Evolutionary conservation across 2,329 filamentous ascomycete species (phyloP).

Genomic region (Alternaria sp.): DNA sequence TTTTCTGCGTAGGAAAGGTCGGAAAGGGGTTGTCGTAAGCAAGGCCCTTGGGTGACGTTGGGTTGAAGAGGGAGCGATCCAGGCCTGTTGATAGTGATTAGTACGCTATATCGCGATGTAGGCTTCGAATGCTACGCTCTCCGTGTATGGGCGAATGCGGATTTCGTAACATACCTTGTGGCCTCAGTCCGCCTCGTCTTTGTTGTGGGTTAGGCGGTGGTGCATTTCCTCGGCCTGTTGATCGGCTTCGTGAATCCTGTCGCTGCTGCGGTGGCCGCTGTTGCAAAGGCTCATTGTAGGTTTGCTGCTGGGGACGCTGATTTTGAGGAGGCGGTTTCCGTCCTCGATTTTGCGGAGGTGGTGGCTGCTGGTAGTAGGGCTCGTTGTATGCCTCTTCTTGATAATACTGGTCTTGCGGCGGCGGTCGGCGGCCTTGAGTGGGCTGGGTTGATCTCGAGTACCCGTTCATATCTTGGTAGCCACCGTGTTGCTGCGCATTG

Average conservation of each 20-base stretch:
- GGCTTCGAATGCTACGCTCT: background rate
- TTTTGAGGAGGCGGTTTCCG: slow-evolving; percentile 29
- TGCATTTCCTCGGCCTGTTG: slow-evolving; percentile 36
- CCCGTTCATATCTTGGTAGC: slow-evolving; percentile 38
- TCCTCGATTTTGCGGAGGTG: slow-evolving; percentile 36
- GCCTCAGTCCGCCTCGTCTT: slow-evolving; percentile 37
- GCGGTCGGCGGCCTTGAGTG: slow-evolving; percentile 26
- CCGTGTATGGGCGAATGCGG: background rate
- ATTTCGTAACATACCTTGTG: slow-evolving; percentile 37
- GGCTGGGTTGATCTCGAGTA: slow-evolving; percentile 29
- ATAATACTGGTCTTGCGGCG: slow-evolving; percentile 35
- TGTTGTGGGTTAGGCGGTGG: slow-evolving; percentile 33
- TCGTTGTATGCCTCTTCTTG: slow-evolving; percentile 42
- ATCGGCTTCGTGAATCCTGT: slow-evolving; percentile 40
- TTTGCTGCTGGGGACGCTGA: slow-evolving; percentile 36
- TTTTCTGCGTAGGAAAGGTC: slow-evolving; percentile 52
- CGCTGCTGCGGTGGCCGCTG: slow-evolving; percentile 36
- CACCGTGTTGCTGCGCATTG: slow-evolving; percentile 36
- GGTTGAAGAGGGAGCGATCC: slow-evolving; percentile 44
- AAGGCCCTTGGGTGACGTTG: slow-evolving; percentile 36
- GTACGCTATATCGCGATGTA: background rate
- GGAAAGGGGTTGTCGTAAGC: slow-evolving; percentile 60
- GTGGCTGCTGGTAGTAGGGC: slow-evolving; percentile 38
- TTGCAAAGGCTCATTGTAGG: slow-evolving; percentile 36
- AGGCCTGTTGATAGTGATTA: slow-evolving; percentile 35